Percentiles rank a stretch among this genome's conserved stretches.
These are phyloP conservation scores for Apiospora marii DNA, from an alignment of 2,329 filamentous ascomycete genomes.

Conservation along the genomic window DNA sequence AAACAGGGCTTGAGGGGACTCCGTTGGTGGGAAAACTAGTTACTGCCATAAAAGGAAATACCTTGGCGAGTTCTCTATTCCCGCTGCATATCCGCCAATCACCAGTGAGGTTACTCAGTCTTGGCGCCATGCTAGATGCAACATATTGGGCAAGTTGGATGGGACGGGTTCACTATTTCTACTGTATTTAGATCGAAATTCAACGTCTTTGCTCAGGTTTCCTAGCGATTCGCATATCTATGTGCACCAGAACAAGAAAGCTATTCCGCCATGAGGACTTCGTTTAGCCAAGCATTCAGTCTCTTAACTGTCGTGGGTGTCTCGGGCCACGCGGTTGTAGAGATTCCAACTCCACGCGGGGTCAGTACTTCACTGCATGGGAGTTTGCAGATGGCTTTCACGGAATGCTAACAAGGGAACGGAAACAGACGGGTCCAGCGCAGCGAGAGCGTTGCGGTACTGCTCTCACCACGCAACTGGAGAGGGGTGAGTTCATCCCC, in stretches of 20 bases:
- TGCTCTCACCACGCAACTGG: slow-evolving; percentile 32
- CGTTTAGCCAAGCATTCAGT: no score
- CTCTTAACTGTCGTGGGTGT: background rate
- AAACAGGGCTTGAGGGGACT: background rate
- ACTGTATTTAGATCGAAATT: background rate
- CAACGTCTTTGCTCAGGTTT: no score
- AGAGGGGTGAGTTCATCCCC: slow-evolving; percentile 30
- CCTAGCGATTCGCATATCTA: background rate
- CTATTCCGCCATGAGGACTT: no score
- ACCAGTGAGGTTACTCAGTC: background rate
- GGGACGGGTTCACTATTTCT: background rate
- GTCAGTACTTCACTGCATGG: background rate
- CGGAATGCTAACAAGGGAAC: background rate
- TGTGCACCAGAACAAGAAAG: no score
- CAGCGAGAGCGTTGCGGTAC: slow-evolving; percentile 36
- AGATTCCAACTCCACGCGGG: background rate
- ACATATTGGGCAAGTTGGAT: background rate
- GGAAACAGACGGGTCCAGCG: slow-evolving; percentile 34
- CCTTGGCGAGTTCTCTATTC: background rate
- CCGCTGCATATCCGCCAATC: background rate
- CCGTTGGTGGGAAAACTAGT: background rate
- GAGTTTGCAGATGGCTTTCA: background rate
- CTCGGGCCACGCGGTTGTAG: slow-evolving; percentile 1
- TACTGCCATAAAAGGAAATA: background rate
- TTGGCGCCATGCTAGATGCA: background rate